A percentile compares a stretch with the other conserved stretches of the same genome.
Conservation (phyloP, 1,284 basidiomycete genomes). For the Macrocybe sp. region DNA sequence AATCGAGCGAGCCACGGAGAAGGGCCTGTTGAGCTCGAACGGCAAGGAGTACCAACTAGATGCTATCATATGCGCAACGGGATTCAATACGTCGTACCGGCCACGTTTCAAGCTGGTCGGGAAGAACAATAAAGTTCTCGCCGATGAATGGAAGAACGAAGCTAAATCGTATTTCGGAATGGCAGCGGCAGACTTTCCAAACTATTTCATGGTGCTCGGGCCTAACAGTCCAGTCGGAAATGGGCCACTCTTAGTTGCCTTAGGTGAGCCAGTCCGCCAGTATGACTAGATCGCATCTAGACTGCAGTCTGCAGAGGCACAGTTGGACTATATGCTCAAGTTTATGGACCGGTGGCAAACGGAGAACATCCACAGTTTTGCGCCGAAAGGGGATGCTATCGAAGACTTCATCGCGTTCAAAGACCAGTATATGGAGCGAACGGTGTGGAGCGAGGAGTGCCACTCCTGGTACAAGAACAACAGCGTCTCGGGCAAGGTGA, state of each 20-base stretch:
- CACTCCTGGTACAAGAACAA: conserved; percentile 29
- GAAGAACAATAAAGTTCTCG: conserved; percentile 15
- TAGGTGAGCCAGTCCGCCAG: conserved; percentile 16
- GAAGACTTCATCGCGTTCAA: conserved; percentile 26
- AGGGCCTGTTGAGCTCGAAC: conserved; percentile 20
- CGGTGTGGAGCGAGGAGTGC: conserved; percentile 25
- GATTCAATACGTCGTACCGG: conserved; percentile 26
- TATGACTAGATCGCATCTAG: neutral
- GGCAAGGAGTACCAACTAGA: conserved; percentile 25
- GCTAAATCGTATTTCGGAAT: conserved; percentile 24
- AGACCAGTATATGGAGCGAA: conserved; percentile 25
- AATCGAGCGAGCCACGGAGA: conserved; percentile 22
- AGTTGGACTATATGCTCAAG: conserved; percentile 28
- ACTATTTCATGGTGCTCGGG: conserved; percentile 25
- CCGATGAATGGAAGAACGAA: conserved; percentile 25
- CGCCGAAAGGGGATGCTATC: conserved; percentile 25
- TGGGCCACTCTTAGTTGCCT: conserved; percentile 21
- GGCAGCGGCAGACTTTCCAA: conserved; percentile 24
- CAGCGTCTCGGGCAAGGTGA: conserved; percentile 20
- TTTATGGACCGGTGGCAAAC: conserved; percentile 27
- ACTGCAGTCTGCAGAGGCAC: conserved; percentile 19
- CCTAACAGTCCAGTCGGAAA: conserved; percentile 30
- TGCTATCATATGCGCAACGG: conserved; percentile 30
- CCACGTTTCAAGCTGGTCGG: conserved; percentile 27
- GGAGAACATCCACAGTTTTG: conserved; percentile 28